phyloP scores from a whole-genome alignment of 225 moss, liverwort and hornwort genomes.

The Straminergon stramineum region DNA sequence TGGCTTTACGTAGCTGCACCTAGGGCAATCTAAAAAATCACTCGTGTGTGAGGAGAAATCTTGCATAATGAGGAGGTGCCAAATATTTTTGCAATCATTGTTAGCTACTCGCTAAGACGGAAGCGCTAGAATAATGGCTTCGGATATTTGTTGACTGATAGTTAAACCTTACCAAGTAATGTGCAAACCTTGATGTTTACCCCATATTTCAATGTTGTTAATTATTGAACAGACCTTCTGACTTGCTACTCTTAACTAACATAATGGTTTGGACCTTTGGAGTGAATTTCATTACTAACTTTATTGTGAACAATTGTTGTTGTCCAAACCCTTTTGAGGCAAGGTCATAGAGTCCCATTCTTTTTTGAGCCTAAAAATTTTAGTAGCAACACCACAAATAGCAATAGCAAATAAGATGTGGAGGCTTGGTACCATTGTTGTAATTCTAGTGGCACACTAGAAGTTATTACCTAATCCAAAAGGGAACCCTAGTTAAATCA shows the following conservation, averaged over 20 bases:
- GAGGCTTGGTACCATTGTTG: not conserved
- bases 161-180: not conserved
- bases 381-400: not conserved
- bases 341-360: not conserved
- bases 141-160: not conserved
- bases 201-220: not conserved
- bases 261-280: not conserved
- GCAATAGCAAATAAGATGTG: not conserved
- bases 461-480: no score
- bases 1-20: not conserved
- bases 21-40: not conserved
- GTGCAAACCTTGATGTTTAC: not conserved
- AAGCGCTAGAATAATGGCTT: not conserved
- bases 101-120: not conserved
- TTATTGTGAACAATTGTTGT: not conserved
- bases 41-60: not conserved
- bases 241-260: not conserved
- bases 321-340: not conserved
- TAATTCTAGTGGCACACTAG: no score
- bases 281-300: not conserved
- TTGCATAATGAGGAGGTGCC: not conserved
- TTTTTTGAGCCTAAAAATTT: not conserved
- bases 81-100: not conserved
- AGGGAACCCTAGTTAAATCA: no score
- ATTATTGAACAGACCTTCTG: no score